phyloP scores from a whole-genome alignment of 495 filamentous ascomycete genomes.

The Entonaema liquescens region DNA sequence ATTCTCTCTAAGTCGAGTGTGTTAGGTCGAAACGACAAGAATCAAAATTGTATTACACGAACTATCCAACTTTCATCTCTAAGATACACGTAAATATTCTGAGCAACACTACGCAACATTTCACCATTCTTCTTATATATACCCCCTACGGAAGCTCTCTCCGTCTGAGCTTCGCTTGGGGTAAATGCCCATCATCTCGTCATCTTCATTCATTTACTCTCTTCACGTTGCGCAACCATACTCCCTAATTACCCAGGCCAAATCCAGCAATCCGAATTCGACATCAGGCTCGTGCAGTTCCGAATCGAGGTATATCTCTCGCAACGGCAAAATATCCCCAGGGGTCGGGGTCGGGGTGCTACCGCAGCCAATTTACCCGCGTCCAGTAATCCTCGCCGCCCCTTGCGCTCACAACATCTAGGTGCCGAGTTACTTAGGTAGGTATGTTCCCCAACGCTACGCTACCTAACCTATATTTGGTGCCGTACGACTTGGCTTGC shows the following conservation, averaged over 20 bases:
- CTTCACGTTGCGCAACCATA: not conserved
- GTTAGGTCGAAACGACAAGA: not conserved
- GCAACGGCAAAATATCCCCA: slow-evolving; percentile 19
- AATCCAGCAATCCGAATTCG: slow-evolving; percentile 17
- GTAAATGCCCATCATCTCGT: slow-evolving; percentile 14
- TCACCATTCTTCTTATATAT: slow-evolving; percentile 4
- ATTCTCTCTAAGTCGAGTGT: not conserved
- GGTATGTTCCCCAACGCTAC: too few relatives aligned
- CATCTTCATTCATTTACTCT: not conserved
- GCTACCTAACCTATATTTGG: not conserved
- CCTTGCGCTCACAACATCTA: slow-evolving; percentile 1
- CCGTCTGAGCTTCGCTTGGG: slow-evolving; percentile 16
- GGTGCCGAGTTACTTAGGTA: slow-evolving; percentile 4
- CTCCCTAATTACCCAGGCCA: slow-evolving; percentile 21
- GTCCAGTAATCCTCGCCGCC: slow-evolving; percentile 15
- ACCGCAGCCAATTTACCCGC: slow-evolving; percentile 32
- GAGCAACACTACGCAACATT: slow-evolving; percentile 3
- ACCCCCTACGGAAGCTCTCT: slow-evolving; percentile 13
- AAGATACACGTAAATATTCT: not conserved
- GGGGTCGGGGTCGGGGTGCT: slow-evolving; percentile 8
- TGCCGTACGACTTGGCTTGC: slow-evolving; percentile 25
- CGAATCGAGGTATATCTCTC: slow-evolving; percentile 10
- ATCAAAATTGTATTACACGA: not conserved
- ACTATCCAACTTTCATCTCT: not conserved
- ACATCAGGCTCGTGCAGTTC: slow-evolving; percentile 1